These are phyloP conservation scores for Ophiostoma piceae DNA, from an alignment of 2,329 filamentous ascomycete species.

Conservation along the genomic window DNA sequence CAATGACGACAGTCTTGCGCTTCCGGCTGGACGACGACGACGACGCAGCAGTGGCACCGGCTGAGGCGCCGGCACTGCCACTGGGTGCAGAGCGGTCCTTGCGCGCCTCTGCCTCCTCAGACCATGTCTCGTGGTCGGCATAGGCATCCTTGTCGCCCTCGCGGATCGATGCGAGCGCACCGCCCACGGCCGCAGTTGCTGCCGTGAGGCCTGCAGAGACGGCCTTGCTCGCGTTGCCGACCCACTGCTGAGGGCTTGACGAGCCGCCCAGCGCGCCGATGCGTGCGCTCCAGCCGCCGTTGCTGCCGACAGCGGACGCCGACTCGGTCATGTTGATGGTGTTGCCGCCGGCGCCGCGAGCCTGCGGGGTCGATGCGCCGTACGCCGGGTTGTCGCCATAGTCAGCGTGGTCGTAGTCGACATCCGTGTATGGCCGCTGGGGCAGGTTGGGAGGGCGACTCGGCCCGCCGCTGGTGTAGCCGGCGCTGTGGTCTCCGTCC, in stretches of 20 bases:
- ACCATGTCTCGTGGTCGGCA: slow-evolving; percentile 85
- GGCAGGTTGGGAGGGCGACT: slow-evolving; percentile 24
- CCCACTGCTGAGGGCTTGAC: slow-evolving; percentile 81
- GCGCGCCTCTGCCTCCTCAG: slow-evolving; percentile 75
- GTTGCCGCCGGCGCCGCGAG: slow-evolving; percentile 28
- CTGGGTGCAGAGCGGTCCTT: slow-evolving; percentile 31
- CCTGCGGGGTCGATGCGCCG: slow-evolving; percentile 35
- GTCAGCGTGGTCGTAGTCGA: slow-evolving; percentile 33
- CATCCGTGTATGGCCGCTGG: slow-evolving; percentile 41
- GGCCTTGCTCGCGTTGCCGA: slow-evolving; percentile 75
- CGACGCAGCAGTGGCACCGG: neutral
- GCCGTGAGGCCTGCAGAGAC: slow-evolving; percentile 78
- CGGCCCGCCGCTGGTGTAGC: slow-evolving; percentile 23
- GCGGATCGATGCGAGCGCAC: slow-evolving; percentile 73
- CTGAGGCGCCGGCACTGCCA: neutral
- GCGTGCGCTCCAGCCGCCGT: slow-evolving; percentile 62
- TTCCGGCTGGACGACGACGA: slow-evolving; percentile 34
- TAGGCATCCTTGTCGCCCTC: slow-evolving; percentile 78
- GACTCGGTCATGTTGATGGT: slow-evolving; percentile 22
- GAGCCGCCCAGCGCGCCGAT: slow-evolving; percentile 78
- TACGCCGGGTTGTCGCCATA: slow-evolving; percentile 49
- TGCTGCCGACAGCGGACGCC: slow-evolving; percentile 38
- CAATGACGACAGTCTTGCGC: slow-evolving; percentile 77
- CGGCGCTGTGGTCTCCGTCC: slow-evolving; percentile 44
- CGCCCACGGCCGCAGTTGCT: slow-evolving; percentile 75